phyloP scores from a whole-genome alignment of 176 grass and related monocot species.

The Musa beccarii region DNA sequence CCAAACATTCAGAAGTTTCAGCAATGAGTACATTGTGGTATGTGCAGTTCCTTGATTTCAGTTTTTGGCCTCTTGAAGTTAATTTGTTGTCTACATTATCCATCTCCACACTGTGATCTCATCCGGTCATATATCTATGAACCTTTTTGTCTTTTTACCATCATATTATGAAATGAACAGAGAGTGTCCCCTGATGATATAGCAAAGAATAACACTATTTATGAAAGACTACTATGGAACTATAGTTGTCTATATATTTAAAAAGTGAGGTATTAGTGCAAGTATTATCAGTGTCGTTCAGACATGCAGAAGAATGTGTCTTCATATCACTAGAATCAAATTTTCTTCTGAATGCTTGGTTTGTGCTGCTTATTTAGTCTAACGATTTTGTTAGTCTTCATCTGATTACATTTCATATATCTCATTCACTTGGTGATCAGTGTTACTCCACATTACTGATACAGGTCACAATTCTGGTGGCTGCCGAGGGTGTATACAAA shows the following conservation, averaged over 20 bases:
- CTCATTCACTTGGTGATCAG: no score
- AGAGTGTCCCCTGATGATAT: no score
- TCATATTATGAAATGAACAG: no score
- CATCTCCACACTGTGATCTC: background rate
- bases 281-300: no score
- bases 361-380: no score
- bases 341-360: no score
- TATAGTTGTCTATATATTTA: no score
- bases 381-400: background rate
- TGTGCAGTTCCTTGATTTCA: slow-evolving; percentile 2
- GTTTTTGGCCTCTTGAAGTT: background rate
- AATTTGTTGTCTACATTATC: background rate
- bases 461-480: slow-evolving; percentile 88
- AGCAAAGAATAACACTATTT: no score
- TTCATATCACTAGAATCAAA: no score
- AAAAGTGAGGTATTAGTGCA: no score
- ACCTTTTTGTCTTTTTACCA: background rate
- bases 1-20: slow-evolving; percentile 63
- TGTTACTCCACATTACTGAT: background rate
- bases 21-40: slow-evolving; percentile 99
- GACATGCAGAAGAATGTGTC: no score
- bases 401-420: background rate
- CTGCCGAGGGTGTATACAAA: slow-evolving; percentile 74
- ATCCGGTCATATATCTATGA: background rate
- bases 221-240: no score